phyloP scores from a whole-genome alignment of 2,329 filamentous ascomycete species.

The Aspergillus glaucus region DNA sequence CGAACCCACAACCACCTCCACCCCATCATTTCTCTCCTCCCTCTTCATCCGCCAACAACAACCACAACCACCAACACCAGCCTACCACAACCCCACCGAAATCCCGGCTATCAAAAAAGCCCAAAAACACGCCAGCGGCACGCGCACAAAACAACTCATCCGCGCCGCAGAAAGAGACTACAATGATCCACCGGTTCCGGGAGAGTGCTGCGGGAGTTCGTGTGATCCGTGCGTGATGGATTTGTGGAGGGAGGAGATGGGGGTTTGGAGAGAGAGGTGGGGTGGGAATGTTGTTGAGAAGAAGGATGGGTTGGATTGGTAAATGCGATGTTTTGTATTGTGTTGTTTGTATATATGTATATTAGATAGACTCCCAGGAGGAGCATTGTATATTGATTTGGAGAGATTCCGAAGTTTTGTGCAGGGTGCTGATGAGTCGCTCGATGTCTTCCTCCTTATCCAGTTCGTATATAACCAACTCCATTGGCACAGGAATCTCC shows the following conservation, averaged over 20 bases:
- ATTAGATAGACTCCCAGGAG: background rate
- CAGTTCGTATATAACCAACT: background rate
- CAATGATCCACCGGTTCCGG: constrained; percentile 28
- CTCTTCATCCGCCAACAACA: background rate
- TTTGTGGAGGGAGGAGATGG: constrained; percentile 29
- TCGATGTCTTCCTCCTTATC: background rate
- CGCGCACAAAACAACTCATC: constrained; percentile 28
- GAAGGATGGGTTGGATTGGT: background rate
- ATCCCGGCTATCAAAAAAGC: constrained; percentile 25
- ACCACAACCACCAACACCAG: constrained; percentile 10
- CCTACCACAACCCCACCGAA: constrained; percentile 16
- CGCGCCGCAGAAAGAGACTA: constrained; percentile 22
- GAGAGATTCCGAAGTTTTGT: background rate
- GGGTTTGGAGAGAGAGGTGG: constrained; percentile 30
- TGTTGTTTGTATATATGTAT: background rate
- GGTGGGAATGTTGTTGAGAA: constrained; percentile 13
- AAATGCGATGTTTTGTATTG: background rate
- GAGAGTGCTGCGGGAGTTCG: constrained; percentile 31
- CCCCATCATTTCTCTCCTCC: background rate
- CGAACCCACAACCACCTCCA: too few species aligned
- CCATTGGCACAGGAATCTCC: background rate
- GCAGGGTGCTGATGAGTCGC: background rate
- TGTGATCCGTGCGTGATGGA: constrained; percentile 33
- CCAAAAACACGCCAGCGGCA: constrained; percentile 20
- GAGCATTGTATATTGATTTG: background rate